Evolutionary conservation across 768 basidiomycete genomes (phyloP).

Genomic region (Dacryopinax spathularia): DNA sequence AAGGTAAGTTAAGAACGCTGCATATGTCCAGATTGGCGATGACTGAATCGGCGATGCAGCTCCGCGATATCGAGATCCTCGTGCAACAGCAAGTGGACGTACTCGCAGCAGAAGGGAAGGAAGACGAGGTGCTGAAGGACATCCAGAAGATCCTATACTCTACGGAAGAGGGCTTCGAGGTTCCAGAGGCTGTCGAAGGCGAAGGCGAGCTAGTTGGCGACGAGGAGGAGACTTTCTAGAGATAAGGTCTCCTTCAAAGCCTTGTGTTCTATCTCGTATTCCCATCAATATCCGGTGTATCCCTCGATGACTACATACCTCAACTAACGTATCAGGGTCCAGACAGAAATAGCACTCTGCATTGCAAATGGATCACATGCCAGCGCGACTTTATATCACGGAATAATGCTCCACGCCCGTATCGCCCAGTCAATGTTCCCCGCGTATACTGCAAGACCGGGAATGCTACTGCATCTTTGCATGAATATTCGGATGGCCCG

Average conservation of each 20-base stretch:
- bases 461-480: no score
- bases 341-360: background rate
- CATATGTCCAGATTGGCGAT: background rate
- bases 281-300: background rate
- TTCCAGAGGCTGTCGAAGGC: constrained; percentile 43
- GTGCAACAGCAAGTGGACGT: constrained; percentile 65
- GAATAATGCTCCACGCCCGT: no score
- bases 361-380: background rate
- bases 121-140: constrained; percentile 48
- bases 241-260: background rate
- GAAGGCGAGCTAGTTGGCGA: constrained; percentile 32
- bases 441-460: no score
- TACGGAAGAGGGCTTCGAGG: constrained; percentile 79
- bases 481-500: no score
- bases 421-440: no score
- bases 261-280: background rate
- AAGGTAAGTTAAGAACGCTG: constrained; percentile 44
- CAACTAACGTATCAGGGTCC: background rate
- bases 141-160: constrained; percentile 83
- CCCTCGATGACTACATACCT: constrained; percentile 2
- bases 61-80: constrained; percentile 90
- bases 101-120: constrained; percentile 41
- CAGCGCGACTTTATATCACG: no score
- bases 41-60: constrained; percentile 30
- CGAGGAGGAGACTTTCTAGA: constrained; percentile 57